Conservation (phyloP, 1,139 yeast species). For the Debaryomycetaceae sp. region DNA sequence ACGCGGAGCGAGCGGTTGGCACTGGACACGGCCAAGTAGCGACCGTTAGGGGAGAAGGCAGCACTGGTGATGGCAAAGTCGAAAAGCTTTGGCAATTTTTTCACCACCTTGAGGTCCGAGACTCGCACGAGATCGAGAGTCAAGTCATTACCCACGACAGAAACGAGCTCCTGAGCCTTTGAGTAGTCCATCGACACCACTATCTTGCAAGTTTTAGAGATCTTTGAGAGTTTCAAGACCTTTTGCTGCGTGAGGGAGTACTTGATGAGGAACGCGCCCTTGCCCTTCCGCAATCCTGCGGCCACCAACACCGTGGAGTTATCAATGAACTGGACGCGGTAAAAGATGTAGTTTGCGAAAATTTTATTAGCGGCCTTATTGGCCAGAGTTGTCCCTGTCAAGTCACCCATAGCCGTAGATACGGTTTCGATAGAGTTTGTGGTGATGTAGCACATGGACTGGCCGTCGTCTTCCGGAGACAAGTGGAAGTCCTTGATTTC, state of each 20-base stretch:
- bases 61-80: constrained; percentile 72
- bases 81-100: constrained; percentile 53
- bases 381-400: constrained; percentile 22
- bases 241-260: constrained; percentile 33
- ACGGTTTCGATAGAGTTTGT: constrained; percentile 41
- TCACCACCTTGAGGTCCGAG: constrained; percentile 39
- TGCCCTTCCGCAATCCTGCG: constrained; percentile 35
- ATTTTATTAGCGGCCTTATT: constrained; percentile 12
- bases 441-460: constrained; percentile 48
- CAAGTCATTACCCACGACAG: constrained; percentile 68
- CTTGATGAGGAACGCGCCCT: constrained; percentile 28
- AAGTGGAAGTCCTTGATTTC: constrained; percentile 31
- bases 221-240: constrained; percentile 28
- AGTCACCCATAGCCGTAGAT: constrained; percentile 33
- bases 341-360: constrained; percentile 28
- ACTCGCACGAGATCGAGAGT: constrained; percentile 48
- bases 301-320: constrained; percentile 44
- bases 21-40: constrained; percentile 62
- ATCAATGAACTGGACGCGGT: constrained; percentile 51
- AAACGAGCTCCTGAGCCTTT: constrained; percentile 38
- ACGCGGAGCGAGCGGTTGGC: constrained; percentile 71
- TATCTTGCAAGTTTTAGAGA: constrained; percentile 48
- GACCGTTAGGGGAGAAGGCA: constrained; percentile 59
- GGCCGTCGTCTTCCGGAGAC: constrained; percentile 33
- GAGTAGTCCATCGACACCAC: constrained; percentile 60